Evolutionary conservation across 352 stramenopile species (phyloP), one percentile per base, ranked within the genome.

Genomic region (Phytophthora multivora): DNA sequence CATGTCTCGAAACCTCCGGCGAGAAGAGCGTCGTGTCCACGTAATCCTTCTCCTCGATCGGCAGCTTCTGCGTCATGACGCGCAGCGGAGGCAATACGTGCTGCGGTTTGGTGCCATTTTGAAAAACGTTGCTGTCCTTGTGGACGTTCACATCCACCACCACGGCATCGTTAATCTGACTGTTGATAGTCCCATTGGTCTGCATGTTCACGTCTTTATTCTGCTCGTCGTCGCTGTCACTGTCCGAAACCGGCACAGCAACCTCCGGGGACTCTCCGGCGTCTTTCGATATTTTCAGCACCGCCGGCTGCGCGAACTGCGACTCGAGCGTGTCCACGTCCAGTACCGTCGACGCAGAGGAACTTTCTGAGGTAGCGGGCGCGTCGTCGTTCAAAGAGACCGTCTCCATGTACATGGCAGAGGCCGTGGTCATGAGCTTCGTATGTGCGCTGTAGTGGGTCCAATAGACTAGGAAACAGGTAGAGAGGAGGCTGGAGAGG

Each of bases 1-100:
- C 84, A 42, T 93, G 85, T 19, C 87, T 75, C 7, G 87, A 95
- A 3, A 94, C 74, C 19, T 95, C 87, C 0, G 87, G 81, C 1
- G 85, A 94, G 59, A 95, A 95, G 5, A 95, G 66, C 30, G 77
- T 88, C 48, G 80, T 66, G 70, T 95, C 83, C 9, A 93, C 83
- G 40, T 91, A 92, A 50, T 93, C 85, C 35, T 68, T 61, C 19
- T 92, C 79, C 28, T 77, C 72, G 12, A 70, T 30, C 1, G 70
- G 50, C 9, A 84, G 33, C 28, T 73, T 75, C 41, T 70, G 67
- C 13, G 72, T 66, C 18, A 71, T 41, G 1, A 86, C 67, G 10
- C 76, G 76, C 38, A 88, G 55, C 10, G 75, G 75, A 5, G 79
- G 79, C 25, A 88, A 54, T 33, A 52, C 59, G n/a, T 71, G 66